phyloP scores from a whole-genome alignment of 345 rosid genomes.

The Isatis tinctoria region DNA sequence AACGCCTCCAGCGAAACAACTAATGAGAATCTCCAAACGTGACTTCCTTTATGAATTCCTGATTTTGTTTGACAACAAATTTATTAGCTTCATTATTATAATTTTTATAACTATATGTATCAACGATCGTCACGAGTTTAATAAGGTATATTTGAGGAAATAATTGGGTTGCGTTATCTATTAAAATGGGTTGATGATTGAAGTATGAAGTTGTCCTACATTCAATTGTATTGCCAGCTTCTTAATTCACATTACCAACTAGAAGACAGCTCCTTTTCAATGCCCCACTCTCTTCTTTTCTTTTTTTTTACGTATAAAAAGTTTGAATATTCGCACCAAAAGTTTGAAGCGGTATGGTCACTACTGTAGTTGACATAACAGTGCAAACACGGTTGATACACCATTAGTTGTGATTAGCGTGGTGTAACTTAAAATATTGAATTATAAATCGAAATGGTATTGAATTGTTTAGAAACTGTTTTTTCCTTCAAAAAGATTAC shows the following conservation, averaged over 20 bases:
- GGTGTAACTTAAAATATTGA: background rate
- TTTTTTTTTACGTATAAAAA: background rate
- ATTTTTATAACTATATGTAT: background rate
- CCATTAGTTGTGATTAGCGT: constrained; percentile 1
- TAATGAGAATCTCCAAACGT: constrained; percentile 23
- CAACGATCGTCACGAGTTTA: background rate
- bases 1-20: constrained; percentile 32
- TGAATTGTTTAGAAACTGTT: background rate
- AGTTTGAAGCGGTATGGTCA: constrained; percentile 16
- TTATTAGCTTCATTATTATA: background rate
- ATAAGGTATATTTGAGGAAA: constrained; percentile 5
- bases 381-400: constrained; percentile 11
- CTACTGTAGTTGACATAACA: background rate
- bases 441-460: background rate
- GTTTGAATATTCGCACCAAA: constrained; percentile 25
- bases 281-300: constrained; percentile 14
- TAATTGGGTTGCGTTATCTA: constrained; percentile 13
- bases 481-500: background rate
- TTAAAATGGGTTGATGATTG: constrained; percentile 18
- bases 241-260: constrained; percentile 23
- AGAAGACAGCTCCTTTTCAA: constrained; percentile 23
- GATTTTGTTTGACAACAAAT: constrained; percentile 8
- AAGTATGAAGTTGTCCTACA: constrained; percentile 17
- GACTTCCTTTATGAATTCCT: constrained; percentile 29
- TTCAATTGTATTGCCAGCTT: constrained; percentile 28